Conservation (phyloP, 352 stramenopile species). For the Pythium oligandrum region DNA sequence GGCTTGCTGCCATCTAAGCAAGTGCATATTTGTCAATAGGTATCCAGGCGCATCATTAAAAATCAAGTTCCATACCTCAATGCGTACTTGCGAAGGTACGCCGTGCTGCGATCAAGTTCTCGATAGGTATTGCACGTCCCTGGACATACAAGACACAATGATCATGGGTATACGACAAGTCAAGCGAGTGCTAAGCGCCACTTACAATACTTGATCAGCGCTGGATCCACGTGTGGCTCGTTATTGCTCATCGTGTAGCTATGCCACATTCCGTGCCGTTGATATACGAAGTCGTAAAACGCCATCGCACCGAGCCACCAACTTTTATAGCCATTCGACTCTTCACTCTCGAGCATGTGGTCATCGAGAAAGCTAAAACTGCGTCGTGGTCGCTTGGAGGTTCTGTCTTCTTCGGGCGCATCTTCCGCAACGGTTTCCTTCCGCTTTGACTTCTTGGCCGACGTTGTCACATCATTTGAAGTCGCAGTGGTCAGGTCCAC, state of each 20-base stretch:
- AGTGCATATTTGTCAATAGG: background rate
- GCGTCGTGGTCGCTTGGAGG: conserved; percentile 35
- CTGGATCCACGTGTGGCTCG: conserved; percentile 57
- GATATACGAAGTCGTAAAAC: conserved; percentile 85
- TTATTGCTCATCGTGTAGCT: conserved; percentile 77
- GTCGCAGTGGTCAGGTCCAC: conserved; percentile 16
- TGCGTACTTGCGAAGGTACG: conserved; percentile 77
- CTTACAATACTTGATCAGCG: conserved; percentile 74
- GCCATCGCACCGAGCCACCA: conserved; percentile 80
- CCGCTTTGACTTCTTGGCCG: conserved; percentile 29
- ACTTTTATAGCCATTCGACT: conserved; percentile 78
- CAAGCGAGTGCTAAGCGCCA: conserved; percentile 5
- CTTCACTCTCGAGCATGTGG: conserved; percentile 62
- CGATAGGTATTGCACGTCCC: conserved; percentile 84
- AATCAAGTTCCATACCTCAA: conserved; percentile 27
- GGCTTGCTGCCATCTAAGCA: conserved; percentile 49
- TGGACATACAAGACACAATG: conserved; percentile 5
- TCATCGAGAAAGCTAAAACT: conserved; percentile 74
- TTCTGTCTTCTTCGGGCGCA: conserved; percentile 8
- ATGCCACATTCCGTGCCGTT: conserved; percentile 84
- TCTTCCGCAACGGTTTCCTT: conserved; percentile 1
- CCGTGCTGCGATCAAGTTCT: conserved; percentile 74
- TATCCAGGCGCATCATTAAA: no score
- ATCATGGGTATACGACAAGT: background rate
- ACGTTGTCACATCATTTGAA: conserved; percentile 21